A percentile compares a stretch with the other conserved stretches of the same genome.
phyloP scores from a whole-genome alignment of 2,329 filamentous ascomycete genomes.

The Cadophora sp. region DNA sequence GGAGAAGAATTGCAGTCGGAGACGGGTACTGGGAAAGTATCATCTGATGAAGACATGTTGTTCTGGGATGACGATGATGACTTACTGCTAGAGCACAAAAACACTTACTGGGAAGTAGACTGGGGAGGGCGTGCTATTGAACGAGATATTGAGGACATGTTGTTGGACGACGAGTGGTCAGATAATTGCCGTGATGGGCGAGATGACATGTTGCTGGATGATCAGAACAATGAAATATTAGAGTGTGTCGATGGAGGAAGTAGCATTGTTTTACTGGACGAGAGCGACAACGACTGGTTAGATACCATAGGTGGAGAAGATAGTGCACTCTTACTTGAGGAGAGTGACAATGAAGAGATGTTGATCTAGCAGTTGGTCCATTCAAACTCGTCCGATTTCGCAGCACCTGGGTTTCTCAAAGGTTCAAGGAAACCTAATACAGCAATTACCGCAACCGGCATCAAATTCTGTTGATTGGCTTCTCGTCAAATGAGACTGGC shows the following conservation, averaged over 20 bases:
- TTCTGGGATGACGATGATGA: conserved; percentile 11
- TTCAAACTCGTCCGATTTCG: not conserved
- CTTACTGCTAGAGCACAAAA: not conserved
- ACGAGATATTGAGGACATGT: not conserved
- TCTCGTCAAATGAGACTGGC: too few relatives aligned
- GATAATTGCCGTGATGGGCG: not conserved
- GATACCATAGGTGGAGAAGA: not conserved
- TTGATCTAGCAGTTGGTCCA: not conserved
- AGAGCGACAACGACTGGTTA: not conserved
- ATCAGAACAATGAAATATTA: not conserved
- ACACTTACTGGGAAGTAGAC: not conserved
- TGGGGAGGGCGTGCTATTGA: conserved; percentile 8
- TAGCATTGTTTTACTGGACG: not conserved
- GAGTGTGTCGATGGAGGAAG: not conserved
- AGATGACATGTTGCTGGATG: not conserved
- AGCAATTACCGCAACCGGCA: too few relatives aligned
- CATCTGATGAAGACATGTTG: conserved; percentile 5
- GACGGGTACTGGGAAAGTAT: not conserved
- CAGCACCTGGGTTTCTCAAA: not conserved
- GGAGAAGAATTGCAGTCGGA: not conserved
- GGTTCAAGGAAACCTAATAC: too few relatives aligned
- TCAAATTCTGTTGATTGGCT: too few relatives aligned
- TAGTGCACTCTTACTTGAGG: not conserved
- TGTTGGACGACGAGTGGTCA: not conserved
- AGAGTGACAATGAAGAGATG: not conserved